Evolutionary conservation across 2,329 filamentous ascomycete genomes (phyloP).

Genomic region (Penicillium sp.): DNA sequence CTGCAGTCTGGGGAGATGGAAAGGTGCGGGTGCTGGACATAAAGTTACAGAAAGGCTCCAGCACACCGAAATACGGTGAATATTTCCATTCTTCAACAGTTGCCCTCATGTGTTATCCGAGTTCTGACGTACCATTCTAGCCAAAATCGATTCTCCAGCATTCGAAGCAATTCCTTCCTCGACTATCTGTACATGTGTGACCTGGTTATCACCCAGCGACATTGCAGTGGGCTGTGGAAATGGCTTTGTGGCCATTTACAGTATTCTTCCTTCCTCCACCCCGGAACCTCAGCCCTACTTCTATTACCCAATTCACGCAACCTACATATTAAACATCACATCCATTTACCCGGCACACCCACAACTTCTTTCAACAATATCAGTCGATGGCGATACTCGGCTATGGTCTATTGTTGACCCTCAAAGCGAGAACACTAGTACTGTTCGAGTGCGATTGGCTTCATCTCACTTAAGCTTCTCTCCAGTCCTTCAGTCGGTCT

Average conservation of each 20-base stretch:
- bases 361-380: slow-evolving; percentile 53
- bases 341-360: slow-evolving; percentile 57
- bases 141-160: slow-evolving; percentile 49
- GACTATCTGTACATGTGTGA: slow-evolving; percentile 57
- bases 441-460: slow-evolving; percentile 53
- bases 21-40: slow-evolving; percentile 56
- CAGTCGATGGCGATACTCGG: slow-evolving; percentile 57
- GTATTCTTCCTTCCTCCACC: slow-evolving; percentile 29
- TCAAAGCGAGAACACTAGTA: slow-evolving; percentile 45
- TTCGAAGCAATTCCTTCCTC: slow-evolving; percentile 53
- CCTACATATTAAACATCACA: slow-evolving; percentile 40
- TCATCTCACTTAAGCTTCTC: slow-evolving; percentile 54
- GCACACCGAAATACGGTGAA: slow-evolving; percentile 36
- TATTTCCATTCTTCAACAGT: neutral
- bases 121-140: slow-evolving; percentile 20
- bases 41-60: slow-evolving; percentile 30
- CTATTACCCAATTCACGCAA: slow-evolving; percentile 38
- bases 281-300: slow-evolving; percentile 34
- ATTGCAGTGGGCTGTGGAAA: slow-evolving; percentile 58
- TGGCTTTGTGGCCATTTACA: slow-evolving; percentile 59
- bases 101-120: neutral
- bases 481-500: slow-evolving; percentile 55
- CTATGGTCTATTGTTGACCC: slow-evolving; percentile 56
- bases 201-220: slow-evolving; percentile 58
- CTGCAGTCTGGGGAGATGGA: slow-evolving; percentile 61